Base-by-base conservation (phyloP, 2,329 filamentous ascomycete species). In the Clarireedia paspali region DNA sequence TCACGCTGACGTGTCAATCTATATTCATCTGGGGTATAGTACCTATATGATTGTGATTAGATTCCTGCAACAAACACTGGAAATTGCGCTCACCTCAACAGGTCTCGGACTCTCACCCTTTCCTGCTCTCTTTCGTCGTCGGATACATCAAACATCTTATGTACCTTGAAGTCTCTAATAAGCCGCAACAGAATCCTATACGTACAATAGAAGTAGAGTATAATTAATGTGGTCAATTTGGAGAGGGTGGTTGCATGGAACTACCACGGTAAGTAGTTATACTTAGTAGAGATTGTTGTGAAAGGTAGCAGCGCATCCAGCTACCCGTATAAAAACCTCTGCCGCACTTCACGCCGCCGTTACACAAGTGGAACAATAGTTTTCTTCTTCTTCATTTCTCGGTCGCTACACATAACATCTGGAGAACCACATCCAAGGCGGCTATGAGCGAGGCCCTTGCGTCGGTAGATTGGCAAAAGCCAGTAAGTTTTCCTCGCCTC, bases 11-110 rank as follows among this genome's bases (percentile, higher is more conserved):
- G 27, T 5, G 24, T 55, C 12, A 45, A 26, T 44, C 49, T 40
- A 15, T 23, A 55, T 24, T 50, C 27, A 12, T 55, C 38, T 4
- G 56, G 56, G n/a, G 51, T 56, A 38, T 58, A 58, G 36, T 58
- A 58, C 27, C 52, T 58, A 30, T n/a, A 5, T 7, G 3, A 26
- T 3, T 9, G 9, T 4, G 6, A 26, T 9, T 6, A 24, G 4
- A 12, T 9, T 9, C 6, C 12, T 9, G n/a, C 10, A 20, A 46
- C 20, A 5, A 4, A 47, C n/a, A 44, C 7, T 24, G 39, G 7
- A 17, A 44, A 15, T 12, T 3, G 14, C 6, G 14, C 42, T 27
- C 14, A 57, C 52, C 52, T 50, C 17, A 55, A n/a, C 15, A 55
- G 47, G 36, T 57, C 54, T 14, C 52, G 39, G 3, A 57, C 47